phyloP scores from a whole-genome alignment of 1,284 basidiomycete species.

The Mycosarcoma maydis region DNA sequence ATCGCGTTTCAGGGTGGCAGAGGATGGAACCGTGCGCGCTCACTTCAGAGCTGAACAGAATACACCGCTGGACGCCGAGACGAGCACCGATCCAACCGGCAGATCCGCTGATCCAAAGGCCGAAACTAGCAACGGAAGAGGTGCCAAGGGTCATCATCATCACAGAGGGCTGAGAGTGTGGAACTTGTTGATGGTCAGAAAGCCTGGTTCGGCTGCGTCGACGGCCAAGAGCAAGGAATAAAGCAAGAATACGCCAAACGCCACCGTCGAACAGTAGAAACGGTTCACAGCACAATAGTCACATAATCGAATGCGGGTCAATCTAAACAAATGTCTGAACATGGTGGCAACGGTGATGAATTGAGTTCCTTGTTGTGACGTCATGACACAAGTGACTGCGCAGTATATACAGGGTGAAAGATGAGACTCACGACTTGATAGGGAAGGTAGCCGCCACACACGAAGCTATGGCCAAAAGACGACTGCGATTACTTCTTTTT shows the following conservation, averaged over 20 bases:
- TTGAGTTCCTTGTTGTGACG: no score
- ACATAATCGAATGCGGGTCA: no score
- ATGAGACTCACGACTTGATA: no score
- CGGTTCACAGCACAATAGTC: no score
- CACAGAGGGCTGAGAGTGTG: constrained; percentile 32
- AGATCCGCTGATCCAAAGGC: constrained; percentile 3
- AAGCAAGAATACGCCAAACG: neutral
- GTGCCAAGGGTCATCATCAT: constrained; percentile 3
- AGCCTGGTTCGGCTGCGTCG: constrained; percentile 1
- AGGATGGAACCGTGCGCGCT: constrained; percentile 17
- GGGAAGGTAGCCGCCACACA: no score
- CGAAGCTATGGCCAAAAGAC: no score
- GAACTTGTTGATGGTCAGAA: constrained; percentile 36
- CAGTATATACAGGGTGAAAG: no score
- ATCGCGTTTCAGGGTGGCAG: constrained; percentile 32
- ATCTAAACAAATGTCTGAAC: no score
- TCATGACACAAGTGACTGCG: no score
- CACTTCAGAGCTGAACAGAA: constrained; percentile 12
- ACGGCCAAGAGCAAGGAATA: constrained; percentile 6
- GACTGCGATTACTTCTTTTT: constrained; percentile 27
- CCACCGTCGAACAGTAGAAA: neutral
- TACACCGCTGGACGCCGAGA: constrained; percentile 1
- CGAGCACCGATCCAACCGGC: constrained; percentile 13
- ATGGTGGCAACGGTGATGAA: no score
- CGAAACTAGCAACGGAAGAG: neutral